Evolutionary conservation across 2,329 filamentous ascomycete species (phyloP), one percentile per base, ranked within the genome.

Genomic region (Talaromyces funiculosus): DNA sequence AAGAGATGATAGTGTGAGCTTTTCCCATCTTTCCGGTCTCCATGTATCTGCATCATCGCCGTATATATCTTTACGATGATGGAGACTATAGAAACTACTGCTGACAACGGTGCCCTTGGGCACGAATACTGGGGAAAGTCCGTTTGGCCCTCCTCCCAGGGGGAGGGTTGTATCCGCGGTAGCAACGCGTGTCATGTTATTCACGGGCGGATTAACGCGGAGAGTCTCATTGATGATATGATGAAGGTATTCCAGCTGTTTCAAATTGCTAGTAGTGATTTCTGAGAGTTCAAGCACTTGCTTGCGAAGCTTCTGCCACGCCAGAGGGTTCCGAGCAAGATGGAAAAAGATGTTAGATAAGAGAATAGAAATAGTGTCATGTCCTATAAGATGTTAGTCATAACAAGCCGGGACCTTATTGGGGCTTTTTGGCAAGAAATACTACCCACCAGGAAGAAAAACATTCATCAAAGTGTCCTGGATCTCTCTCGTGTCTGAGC

Each of bases 51-150:
- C 78, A 40, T 82, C 79, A 0, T 67, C 57, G 2, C 78, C 79
- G 68, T 74, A 82, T 60, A 77, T 69, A 40, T 82, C 80, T 35
- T 69, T 72, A n/a, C 88, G 84, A 1, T 89, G 85, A 69, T 94
- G 90, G 87, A 93, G 89, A 6, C 84, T 74, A 56, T 90, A 81
- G 0, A 87, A 81, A 53, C 81, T 86, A 78, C 91, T 93, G 47
- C 75, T 79, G 62, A 94, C 78, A 5, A 82, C 73, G 1, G 85
- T 86, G 67, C 87, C 84, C 72, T 89, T 87, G 62, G 83, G 81
- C 7, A 91, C 75, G 60, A 85, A 84, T 1, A 93, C 69, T 0
- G 88, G 89, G 49, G 80, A 75, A 1, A 75, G 72, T 37, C 78
- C 73, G 20, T 62, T 24, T 18, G 60, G 31, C n/a, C 62, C 62